Evolutionary conservation across 2,329 filamentous ascomycete genomes (phyloP).

Genomic region (Dactylellina drechsleri): DNA sequence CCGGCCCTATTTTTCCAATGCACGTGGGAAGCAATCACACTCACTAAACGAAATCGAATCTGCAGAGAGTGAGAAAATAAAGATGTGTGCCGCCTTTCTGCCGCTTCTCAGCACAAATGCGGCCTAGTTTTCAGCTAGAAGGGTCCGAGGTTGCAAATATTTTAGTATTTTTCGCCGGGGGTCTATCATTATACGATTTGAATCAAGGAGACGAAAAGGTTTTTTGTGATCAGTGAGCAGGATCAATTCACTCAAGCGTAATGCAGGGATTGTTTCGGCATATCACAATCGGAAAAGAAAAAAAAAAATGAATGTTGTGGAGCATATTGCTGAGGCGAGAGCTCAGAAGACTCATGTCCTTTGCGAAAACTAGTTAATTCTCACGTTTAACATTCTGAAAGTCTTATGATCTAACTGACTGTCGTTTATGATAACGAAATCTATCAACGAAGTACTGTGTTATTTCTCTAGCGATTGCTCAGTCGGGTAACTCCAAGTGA

Average conservation of each 20-base stretch:
- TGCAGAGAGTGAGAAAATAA: not conserved
- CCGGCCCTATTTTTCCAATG: slow-evolving; percentile 14
- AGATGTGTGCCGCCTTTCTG: slow-evolving; percentile 37
- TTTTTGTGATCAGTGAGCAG: slow-evolving; percentile 8
- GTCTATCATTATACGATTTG: slow-evolving; percentile 22
- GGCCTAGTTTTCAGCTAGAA: slow-evolving; percentile 32
- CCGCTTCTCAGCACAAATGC: slow-evolving; percentile 32
- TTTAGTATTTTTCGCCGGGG: slow-evolving; percentile 8
- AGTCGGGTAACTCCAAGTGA: slow-evolving; percentile 45
- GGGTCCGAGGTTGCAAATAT: slow-evolving; percentile 4
- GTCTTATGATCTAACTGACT: slow-evolving; percentile 29
- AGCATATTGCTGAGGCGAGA: not conserved
- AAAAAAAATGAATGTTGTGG: slow-evolving; percentile 4
- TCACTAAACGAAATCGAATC: slow-evolving; percentile 37
- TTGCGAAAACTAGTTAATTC: not conserved
- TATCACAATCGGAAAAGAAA: slow-evolving; percentile 15
- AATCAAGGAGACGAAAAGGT: not conserved
- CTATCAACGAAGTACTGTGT: slow-evolving; percentile 25
- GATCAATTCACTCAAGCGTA: slow-evolving; percentile 13
- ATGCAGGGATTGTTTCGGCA: slow-evolving; percentile 28
- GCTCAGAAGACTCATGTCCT: slow-evolving; percentile 2
- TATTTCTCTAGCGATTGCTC: slow-evolving; percentile 31
- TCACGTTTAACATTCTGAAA: slow-evolving; percentile 20
- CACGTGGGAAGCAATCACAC: slow-evolving; percentile 29
- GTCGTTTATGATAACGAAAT: slow-evolving; percentile 47